These are phyloP conservation scores for Seiridium cupressi DNA, from an alignment of 2,329 filamentous ascomycete genomes.

Conservation along the genomic window DNA sequence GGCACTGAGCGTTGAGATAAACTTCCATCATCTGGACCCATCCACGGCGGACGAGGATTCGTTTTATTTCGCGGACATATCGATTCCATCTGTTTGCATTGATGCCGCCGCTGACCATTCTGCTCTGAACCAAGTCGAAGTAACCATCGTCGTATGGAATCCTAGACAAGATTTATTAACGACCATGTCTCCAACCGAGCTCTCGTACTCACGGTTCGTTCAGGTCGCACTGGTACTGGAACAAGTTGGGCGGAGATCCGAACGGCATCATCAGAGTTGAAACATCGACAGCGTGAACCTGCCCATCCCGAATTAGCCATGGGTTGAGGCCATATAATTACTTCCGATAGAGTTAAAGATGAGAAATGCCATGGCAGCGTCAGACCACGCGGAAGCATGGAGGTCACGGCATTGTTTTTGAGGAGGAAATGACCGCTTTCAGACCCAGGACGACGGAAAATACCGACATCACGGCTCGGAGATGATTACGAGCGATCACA, in stretches of 20 bases:
- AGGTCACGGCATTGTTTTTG: too few relatives aligned
- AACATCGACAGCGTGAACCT: conserved; percentile 73
- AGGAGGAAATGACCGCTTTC: too few relatives aligned
- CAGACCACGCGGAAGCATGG: too few relatives aligned
- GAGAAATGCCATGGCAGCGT: too few relatives aligned
- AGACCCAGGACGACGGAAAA: too few relatives aligned
- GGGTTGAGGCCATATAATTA: too few relatives aligned
- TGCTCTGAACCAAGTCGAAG: conserved; percentile 84
- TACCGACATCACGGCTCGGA: too few relatives aligned
- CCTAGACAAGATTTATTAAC: conserved; percentile 16
- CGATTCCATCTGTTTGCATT: conserved; percentile 68
- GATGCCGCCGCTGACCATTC: conserved; percentile 70
- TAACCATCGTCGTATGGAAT: conserved; percentile 59
- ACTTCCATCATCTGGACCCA: conserved; percentile 91
- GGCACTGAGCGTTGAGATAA: conserved; percentile 81
- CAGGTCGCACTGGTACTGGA: conserved; percentile 70
- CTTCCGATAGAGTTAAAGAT: too few relatives aligned
- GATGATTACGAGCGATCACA: too few relatives aligned
- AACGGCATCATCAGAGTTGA: conserved; percentile 50
- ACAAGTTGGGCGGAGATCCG: conserved; percentile 48
- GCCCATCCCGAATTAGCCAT: not conserved
- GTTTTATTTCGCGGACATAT: conserved; percentile 75
- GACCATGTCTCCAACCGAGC: not conserved
- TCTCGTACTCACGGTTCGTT: conserved; percentile 53
- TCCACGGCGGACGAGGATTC: conserved; percentile 70